phyloP scores from a whole-genome alignment of 768 basidiomycete species.

The Lactarius vividus region DNA sequence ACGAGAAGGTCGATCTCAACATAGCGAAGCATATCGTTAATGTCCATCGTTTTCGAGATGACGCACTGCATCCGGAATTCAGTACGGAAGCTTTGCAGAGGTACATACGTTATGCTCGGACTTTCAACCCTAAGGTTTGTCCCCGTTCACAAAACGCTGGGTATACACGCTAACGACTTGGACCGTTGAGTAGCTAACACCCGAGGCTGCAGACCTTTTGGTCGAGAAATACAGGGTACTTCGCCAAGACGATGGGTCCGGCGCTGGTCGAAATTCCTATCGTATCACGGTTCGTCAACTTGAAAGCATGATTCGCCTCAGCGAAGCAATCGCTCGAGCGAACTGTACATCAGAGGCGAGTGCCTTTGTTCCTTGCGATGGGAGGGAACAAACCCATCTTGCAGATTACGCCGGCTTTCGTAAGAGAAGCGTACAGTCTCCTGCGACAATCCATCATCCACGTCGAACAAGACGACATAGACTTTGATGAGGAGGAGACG shows the following conservation, averaged over 20 bases:
- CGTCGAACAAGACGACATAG: slow-evolving; percentile 98
- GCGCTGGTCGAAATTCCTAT: slow-evolving; percentile 87
- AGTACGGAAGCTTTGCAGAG: slow-evolving; percentile 94
- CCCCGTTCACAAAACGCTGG: slow-evolving; percentile 2
- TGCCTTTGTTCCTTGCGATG: slow-evolving; percentile 5
- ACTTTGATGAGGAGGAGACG: slow-evolving; percentile 90
- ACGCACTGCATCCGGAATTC: slow-evolving; percentile 94
- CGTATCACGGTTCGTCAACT: slow-evolving; percentile 97
- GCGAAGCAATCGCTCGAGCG: slow-evolving; percentile 95
- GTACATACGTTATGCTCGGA: slow-evolving; percentile 95
- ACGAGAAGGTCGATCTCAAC: slow-evolving; percentile 87
- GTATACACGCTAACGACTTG: slow-evolving; percentile 3
- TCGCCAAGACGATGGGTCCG: slow-evolving; percentile 88
- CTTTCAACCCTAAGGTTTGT: slow-evolving; percentile 91
- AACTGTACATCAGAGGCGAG: slow-evolving; percentile 91
- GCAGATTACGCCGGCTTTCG: slow-evolving; percentile 90
- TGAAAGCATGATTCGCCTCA: slow-evolving; percentile 97
- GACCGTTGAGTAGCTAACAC: slow-evolving; percentile 63
- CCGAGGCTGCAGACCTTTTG: slow-evolving; percentile 86
- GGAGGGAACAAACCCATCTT: background rate
- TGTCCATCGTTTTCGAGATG: slow-evolving; percentile 92
- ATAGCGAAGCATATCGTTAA: slow-evolving; percentile 97
- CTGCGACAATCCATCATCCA: slow-evolving; percentile 98
- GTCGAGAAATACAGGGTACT: slow-evolving; percentile 94
- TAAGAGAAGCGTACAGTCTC: slow-evolving; percentile 92